Conservation (phyloP, 805 yeast species). For the Ogataea ganodermae region DNA sequence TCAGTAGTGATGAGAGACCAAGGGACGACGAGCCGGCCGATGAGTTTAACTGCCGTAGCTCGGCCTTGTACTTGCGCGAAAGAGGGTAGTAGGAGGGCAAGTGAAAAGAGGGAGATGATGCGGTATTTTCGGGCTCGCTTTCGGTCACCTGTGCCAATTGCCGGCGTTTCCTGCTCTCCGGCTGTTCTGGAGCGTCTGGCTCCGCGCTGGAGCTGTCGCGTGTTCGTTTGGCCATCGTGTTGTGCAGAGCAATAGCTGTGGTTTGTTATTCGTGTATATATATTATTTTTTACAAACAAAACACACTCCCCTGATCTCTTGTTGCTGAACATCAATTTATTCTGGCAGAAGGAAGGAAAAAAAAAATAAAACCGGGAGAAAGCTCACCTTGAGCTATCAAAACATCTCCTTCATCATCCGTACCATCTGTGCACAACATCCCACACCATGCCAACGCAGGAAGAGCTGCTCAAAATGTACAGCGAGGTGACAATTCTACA, state of each 20-base stretch:
- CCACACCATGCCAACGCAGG: slow-evolving; percentile 28
- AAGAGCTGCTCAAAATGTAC: slow-evolving; percentile 31
- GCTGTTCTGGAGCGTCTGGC: not conserved
- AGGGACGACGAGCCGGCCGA: slow-evolving; percentile 2
- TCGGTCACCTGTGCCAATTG: not conserved
- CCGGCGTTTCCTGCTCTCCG: not conserved
- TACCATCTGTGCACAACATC: not conserved
- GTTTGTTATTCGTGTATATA: no score
- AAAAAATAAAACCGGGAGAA: not conserved
- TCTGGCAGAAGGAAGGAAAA: slow-evolving; percentile 6
- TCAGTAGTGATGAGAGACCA: slow-evolving; percentile 12
- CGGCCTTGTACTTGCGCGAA: slow-evolving; percentile 11
- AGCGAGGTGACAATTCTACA: slow-evolving; percentile 36
- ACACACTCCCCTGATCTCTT: not conserved
- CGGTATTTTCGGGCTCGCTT: not conserved
- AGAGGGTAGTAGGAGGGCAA: slow-evolving; percentile 32
- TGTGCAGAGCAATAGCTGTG: no score
- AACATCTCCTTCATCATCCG: no score
- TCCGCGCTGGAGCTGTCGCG: slow-evolving; percentile 1
- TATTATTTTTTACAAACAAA: no score
- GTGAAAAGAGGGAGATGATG: slow-evolving; percentile 5
- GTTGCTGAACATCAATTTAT: slow-evolving; percentile 6
- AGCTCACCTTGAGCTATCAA: not conserved
- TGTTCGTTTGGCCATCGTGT: slow-evolving; percentile 8
- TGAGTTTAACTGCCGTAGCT: slow-evolving; percentile 17